These are phyloP conservation scores for Bryoerythrophyllum caledonicum DNA, from an alignment of 225 moss, liverwort and hornwort species.

Conservation along the genomic window DNA sequence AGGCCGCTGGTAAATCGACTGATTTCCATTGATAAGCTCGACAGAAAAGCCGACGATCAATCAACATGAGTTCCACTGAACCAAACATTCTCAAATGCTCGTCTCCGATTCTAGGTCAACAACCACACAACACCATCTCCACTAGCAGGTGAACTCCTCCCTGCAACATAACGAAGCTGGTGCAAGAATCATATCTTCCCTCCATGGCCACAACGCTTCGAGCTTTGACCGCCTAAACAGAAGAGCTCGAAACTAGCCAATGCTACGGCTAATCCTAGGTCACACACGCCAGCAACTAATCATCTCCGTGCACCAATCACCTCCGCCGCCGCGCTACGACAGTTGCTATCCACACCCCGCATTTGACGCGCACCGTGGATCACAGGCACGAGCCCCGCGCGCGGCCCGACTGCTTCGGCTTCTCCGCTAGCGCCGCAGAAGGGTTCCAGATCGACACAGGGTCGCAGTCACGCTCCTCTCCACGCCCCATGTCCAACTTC, in stretches of 20 bases:
- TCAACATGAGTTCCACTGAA: neutral
- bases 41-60: no score
- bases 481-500: neutral
- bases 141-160: neutral
- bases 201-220: neutral
- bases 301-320: neutral
- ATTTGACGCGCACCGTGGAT: neutral
- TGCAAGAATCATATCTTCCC: neutral
- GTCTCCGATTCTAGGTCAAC: neutral
- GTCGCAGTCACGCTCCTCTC: neutral
- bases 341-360: neutral
- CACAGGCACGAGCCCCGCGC: neutral
- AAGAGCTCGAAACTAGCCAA: neutral
- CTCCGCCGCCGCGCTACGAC: neutral
- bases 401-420: neutral
- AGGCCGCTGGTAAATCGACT: neutral
- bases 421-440: neutral
- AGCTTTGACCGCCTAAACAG: neutral
- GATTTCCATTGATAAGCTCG: no score
- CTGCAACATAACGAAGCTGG: neutral
- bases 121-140: neutral
- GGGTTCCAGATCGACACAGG: slow-evolving; percentile 11
- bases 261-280: neutral
- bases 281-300: neutral
- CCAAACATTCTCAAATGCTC: neutral